A percentile compares a stretch with the other conserved stretches of the same genome.
phyloP scores from a whole-genome alignment of 306 rosid genomes.

The Medicago lupulina region DNA sequence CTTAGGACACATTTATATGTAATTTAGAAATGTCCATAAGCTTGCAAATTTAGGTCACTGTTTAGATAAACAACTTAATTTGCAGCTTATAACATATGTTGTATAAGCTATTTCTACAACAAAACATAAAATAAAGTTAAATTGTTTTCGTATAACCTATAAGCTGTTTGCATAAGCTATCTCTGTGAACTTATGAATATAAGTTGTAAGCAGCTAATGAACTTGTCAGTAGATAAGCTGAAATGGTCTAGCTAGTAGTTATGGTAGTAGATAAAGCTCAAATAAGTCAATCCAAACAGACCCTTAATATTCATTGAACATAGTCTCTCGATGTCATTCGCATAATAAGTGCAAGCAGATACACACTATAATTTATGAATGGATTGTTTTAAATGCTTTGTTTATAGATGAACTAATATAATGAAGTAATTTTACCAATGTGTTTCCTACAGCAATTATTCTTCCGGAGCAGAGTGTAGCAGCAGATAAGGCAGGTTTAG shows the following conservation, averaged over 20 bases:
- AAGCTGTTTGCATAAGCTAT: too few relatives aligned
- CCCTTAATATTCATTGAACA: neutral
- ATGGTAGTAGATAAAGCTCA: too few relatives aligned
- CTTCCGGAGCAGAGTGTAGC: conserved; percentile 94
- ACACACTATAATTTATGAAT: neutral
- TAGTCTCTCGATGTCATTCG: neutral
- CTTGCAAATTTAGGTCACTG: neutral
- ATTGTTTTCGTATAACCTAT: too few relatives aligned
- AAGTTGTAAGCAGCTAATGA: too few relatives aligned
- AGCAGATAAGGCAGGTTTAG: conserved; percentile 80
- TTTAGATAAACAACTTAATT: too few relatives aligned
- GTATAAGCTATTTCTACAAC: too few relatives aligned
- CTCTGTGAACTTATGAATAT: too few relatives aligned
- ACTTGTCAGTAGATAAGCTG: too few relatives aligned
- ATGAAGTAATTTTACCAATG: conserved; percentile 27
- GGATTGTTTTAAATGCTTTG: neutral
- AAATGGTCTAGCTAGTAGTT: too few relatives aligned
- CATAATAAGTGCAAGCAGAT: neutral
- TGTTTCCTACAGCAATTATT: conserved; percentile 68
- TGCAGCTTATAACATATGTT: too few relatives aligned
- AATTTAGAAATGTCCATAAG: neutral
- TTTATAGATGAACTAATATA: conserved; percentile 6
- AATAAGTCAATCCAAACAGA: too few relatives aligned
- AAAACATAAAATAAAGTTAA: too few relatives aligned
- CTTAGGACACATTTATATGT: neutral